These are phyloP conservation scores for Ceratobasidium theobromae DNA, from an alignment of 1,284 basidiomycete genomes.

Conservation along the genomic window DNA sequence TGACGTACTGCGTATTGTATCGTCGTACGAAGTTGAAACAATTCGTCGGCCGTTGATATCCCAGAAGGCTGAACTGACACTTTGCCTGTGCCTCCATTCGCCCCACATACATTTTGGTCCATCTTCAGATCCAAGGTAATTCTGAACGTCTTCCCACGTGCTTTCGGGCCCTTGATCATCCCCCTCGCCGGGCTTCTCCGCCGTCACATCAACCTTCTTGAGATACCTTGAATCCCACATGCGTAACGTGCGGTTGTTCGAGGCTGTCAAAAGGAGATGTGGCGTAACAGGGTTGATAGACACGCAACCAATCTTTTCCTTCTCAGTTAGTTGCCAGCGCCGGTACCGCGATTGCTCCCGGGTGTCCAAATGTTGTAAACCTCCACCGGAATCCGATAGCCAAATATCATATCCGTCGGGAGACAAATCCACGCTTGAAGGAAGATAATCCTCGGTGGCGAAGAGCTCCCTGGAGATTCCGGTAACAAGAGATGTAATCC, in stretches of 20 bases:
- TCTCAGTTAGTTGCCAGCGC: constrained; percentile 61
- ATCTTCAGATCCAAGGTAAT: constrained; percentile 45
- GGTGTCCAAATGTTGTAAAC: constrained; percentile 69
- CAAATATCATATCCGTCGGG: constrained; percentile 73
- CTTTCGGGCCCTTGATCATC: constrained; percentile 47
- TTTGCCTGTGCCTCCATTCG: constrained; percentile 68
- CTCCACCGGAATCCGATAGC: constrained; percentile 70
- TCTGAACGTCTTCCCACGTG: constrained; percentile 12
- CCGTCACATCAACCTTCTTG: constrained; percentile 37
- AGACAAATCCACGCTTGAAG: constrained; percentile 65
- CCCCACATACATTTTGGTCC: constrained; percentile 59
- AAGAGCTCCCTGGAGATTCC: constrained; percentile 68
- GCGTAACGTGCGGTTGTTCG: constrained; percentile 67
- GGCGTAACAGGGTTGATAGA: constrained; percentile 72
- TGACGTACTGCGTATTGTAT: constrained; percentile 63
- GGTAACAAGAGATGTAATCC: constrained; percentile 60
- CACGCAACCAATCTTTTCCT: constrained; percentile 71
- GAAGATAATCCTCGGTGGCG: constrained; percentile 57
- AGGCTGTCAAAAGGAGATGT: constrained; percentile 67
- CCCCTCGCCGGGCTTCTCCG: constrained; percentile 53
- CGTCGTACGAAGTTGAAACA: constrained; percentile 79
- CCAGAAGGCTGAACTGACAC: constrained; percentile 79
- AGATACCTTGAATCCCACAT: constrained; percentile 77
- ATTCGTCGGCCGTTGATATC: constrained; percentile 71
- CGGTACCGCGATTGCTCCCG: constrained; percentile 57